Conservation (phyloP, 2,329 filamentous ascomycete species). For the Phyllosticta citribraziliensis region DNA sequence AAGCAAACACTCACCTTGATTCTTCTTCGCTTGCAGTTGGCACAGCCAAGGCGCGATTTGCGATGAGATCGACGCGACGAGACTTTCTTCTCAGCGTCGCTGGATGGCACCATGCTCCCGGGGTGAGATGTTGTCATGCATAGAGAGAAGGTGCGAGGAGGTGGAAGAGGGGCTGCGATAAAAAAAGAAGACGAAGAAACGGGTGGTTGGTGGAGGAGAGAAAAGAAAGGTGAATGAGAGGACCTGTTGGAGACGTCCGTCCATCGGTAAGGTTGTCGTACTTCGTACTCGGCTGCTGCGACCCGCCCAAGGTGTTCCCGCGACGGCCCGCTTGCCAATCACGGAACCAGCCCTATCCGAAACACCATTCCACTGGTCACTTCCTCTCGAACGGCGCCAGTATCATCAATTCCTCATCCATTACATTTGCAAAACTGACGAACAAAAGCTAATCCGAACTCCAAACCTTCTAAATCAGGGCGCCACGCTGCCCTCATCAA, state of each 20-base stretch:
- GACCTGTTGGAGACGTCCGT: background rate
- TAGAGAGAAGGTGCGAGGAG: background rate
- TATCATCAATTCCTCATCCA: background rate
- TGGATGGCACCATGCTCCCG: background rate
- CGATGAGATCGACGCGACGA: conserved; percentile 9
- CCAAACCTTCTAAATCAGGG: background rate
- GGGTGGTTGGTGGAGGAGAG: background rate
- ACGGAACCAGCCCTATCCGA: background rate
- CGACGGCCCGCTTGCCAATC: background rate
- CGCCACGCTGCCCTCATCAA: background rate
- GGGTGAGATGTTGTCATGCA: background rate
- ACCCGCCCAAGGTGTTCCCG: background rate
- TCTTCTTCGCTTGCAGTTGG: conserved; percentile 7
- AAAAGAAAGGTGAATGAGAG: background rate
- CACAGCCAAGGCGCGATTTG: conserved; percentile 7
- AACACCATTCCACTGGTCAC: background rate
- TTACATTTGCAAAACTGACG: background rate
- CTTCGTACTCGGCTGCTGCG: background rate
- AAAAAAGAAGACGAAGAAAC: background rate
- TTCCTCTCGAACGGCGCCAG: background rate
- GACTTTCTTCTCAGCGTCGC: background rate
- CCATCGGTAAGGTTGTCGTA: background rate
- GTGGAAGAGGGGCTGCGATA: background rate
- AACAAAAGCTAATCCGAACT: background rate
- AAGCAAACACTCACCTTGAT: conserved; percentile 2